Base-by-base conservation (phyloP, 352 stramenopile genomes). In the Globisporangium acanthophoron region DNA sequence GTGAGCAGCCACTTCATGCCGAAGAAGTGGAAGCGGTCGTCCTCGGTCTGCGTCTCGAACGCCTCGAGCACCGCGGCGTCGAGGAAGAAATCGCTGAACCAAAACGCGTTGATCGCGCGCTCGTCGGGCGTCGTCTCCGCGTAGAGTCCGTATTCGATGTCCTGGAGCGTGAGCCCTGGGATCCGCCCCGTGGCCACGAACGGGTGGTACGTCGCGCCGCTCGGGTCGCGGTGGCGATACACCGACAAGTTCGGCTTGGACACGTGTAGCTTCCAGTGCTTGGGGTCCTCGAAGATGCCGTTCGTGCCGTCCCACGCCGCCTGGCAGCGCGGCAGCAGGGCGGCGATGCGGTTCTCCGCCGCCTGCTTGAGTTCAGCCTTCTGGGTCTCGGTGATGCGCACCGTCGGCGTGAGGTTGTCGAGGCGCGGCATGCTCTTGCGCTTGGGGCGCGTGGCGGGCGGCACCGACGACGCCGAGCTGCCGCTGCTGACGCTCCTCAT, bases 1-100 rank as follows among this genome's bases (percentile, higher is more conserved):
- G 74, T 80, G 20, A 79, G 77, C 47, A 84, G 69, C 81, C 81
- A 91, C 59, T 91, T 91, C 47, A 91, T 66, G n/a, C 81, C 81
- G 56, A 87, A 89, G 54, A 89, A 89, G 43, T 68, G 66, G 59
- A 91, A 91, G 41, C 69, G 61, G 44, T 91, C 81, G 59, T 77
- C 70, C 1, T 80, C 69, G 6, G 66, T 83, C 65, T 85, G 74
- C 8, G 73, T 70, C 56, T 89, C 78, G 9, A 83, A 70, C 3
- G 78, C 61, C n/a, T 78, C 59, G n/a, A 91, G 71, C 52, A 91
- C 70, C 2, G 71, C 82, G 1, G 79, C 82, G 58, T 92, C 82
- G 29, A 92, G 55, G 54, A 89, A 89, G 56, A 76, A 73, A 37
- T 89, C 79, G 11, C 72, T 64, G 57, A 74, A 85, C 48, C 86